Evolutionary conservation across 2,329 filamentous ascomycete genomes (phyloP), one percentile per base, ranked within the genome.

Genomic region (Beauveria caledonica): DNA sequence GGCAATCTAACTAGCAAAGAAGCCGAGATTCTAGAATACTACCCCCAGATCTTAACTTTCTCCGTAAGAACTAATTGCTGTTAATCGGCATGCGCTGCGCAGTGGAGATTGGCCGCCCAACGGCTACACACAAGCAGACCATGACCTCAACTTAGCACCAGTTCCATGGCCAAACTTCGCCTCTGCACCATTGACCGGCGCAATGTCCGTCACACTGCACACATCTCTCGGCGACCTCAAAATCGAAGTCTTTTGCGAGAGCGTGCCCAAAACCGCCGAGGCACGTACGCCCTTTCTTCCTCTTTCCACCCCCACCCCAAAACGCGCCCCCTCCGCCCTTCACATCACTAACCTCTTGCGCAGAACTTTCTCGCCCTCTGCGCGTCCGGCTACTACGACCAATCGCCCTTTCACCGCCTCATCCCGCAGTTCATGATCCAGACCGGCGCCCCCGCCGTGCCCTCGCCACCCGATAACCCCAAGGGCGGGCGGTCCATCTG

Each of bases 211-310:
- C 64, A 87, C 85, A 11, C 82, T 99, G 15, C 92, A 97, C 75
- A 99, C 94, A 54, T 90, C 86, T 55, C 82, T 88, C 58, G 94
- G 94, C 71, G 88, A 94, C 75, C 82, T 99, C 72, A 99, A 97
- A 77, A 84, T 97, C 68, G 94, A 97, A 74, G 80, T 99, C 66
- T 97, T 97, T 77, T 97, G 93, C 78, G 91, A 97, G 73, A 87
- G 89, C 67, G 91, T 96, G 36, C 94, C 94, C 64, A 92, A 93
- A 73, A 96, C 94, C 0, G 88, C 92, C 64, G 90, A 96, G 77
- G 88, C 88, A 29, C 6, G 49, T 17, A 21, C 23, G 19, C 15
- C 10, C 13, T 19, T 10, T n/a, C 46, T 42, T 19, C 13, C 11
- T 33, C 29, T 33, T 33, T 33, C 29, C 33, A 6, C 11, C 33